A percentile compares a stretch with the other conserved stretches of the same genome.
phyloP scores from a whole-genome alignment of 192 early-diverging fungal species.

The Lobulomyces angularis region DNA sequence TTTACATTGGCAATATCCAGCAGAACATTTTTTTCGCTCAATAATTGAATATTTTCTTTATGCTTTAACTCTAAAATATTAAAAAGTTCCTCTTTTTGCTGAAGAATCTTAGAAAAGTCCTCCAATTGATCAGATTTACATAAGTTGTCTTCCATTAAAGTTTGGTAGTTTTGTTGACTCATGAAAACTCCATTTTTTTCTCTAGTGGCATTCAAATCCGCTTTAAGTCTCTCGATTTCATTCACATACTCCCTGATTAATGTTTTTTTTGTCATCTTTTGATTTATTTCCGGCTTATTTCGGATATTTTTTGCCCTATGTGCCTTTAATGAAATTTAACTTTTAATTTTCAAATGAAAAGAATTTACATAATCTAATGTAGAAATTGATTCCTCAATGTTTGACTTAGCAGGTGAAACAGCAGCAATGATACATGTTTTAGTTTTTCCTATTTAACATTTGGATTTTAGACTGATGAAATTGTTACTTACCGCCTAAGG shows the following conservation, averaged over 20 bases:
- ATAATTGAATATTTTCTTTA: conserved; percentile 16
- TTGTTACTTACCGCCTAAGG: conserved; percentile 36
- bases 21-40: conserved; percentile 13
- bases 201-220: conserved; percentile 65
- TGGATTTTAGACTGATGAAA: neutral
- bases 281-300: conserved; percentile 65
- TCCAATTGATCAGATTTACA: conserved; percentile 28
- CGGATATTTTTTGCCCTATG: conserved; percentile 64
- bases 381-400: conserved; percentile 56
- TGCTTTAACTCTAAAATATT: conserved; percentile 17
- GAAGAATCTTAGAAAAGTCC: conserved; percentile 21
- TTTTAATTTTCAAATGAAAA: too few species aligned
- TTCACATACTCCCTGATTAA: conserved; percentile 67
- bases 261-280: conserved; percentile 68
- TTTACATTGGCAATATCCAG: conserved; percentile 13
- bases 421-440: conserved; percentile 95
- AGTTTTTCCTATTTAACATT: conserved; percentile 50
- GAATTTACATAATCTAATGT: conserved; percentile 71
- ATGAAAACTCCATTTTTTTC: conserved; percentile 78
- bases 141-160: conserved; percentile 34
- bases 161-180: conserved; percentile 48
- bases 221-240: conserved; percentile 67
- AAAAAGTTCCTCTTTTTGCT: conserved; percentile 19
- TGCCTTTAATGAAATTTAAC: too few species aligned
- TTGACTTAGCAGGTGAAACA: conserved; percentile 60